A percentile compares a stretch with the other conserved stretches of the same genome.
Evolutionary conservation across 1,139 yeast species (phyloP).

Genomic region (Zygoascus meyerae): DNA sequence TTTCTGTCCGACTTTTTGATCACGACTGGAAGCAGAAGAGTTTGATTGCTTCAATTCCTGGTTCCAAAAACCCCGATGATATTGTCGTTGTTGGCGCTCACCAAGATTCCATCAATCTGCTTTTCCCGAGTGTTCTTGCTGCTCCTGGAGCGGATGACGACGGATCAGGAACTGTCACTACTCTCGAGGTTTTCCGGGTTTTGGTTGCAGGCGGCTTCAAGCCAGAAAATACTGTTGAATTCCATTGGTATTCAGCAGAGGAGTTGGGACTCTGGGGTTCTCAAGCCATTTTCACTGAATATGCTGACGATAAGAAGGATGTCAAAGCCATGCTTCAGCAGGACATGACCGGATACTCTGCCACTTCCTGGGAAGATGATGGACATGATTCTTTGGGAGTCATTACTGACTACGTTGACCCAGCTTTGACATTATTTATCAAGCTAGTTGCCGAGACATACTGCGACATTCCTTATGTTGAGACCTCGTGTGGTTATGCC

Average conservation of each 20-base stretch:
- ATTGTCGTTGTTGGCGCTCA: conserved; percentile 82
- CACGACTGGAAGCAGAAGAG: conserved; percentile 60
- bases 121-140: conserved; percentile 60
- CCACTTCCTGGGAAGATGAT: conserved; percentile 49
- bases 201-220: conserved; percentile 44
- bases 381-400: conserved; percentile 73
- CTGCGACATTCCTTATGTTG: conserved; percentile 62
- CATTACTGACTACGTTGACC: conserved; percentile 66
- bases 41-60: conserved; percentile 43
- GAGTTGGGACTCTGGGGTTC: conserved; percentile 92
- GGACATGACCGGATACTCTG: conserved; percentile 89
- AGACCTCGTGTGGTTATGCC: conserved; percentile 82
- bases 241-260: conserved; percentile 93
- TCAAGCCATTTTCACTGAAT: conserved; percentile 62
- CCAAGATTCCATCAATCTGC: conserved; percentile 74
- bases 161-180: conserved; percentile 82
- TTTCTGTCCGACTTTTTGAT: conserved; percentile 39
- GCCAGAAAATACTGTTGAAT: conserved; percentile 74
- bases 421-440: conserved; percentile 54
- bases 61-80: conserved; percentile 34
- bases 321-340: conserved; percentile 87
- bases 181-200: conserved; percentile 67
- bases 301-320: conserved; percentile 41
- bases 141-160: conserved; percentile 98
- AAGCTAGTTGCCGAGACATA: conserved; percentile 55